Evolutionary conservation across 768 basidiomycete genomes (phyloP).

Genomic region (Mycena leptocephala): DNA sequence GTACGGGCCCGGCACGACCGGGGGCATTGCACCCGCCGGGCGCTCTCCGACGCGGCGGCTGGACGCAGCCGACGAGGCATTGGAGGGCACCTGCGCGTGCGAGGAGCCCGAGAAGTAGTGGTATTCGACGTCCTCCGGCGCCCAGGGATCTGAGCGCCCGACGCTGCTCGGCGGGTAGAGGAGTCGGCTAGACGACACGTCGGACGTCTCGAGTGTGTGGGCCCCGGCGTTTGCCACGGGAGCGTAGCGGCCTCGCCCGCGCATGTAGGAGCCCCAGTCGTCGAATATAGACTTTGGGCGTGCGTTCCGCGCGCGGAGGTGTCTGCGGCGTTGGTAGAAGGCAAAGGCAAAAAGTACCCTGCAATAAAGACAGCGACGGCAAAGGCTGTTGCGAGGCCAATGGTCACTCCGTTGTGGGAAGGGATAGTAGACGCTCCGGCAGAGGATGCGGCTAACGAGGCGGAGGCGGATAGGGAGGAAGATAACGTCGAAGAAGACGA

Average conservation of each 20-base stretch:
- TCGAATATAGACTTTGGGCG: neutral
- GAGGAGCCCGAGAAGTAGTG: neutral
- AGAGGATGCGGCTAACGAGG: constrained; percentile 12
- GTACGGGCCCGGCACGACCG: constrained; percentile 7
- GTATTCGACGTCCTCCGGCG: neutral
- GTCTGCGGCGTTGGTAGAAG: constrained; percentile 9
- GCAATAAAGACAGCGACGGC: constrained; percentile 4
- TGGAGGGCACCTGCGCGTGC: neutral
- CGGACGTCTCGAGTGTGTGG: neutral
- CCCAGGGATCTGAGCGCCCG: constrained; percentile 14
- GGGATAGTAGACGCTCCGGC: neutral
- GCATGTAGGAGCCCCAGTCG: constrained; percentile 20
- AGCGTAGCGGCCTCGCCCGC: constrained; percentile 18
- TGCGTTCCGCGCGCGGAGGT: neutral
- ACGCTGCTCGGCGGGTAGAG: neutral
- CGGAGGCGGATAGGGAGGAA: neutral
- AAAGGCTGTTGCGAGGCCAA: constrained; percentile 20
- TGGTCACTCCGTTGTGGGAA: neutral
- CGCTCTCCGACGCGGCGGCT: neutral
- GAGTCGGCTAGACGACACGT: neutral
- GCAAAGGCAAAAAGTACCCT: neutral
- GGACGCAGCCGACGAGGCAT: neutral
- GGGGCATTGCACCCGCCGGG: constrained; percentile 5
- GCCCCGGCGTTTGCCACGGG: neutral
- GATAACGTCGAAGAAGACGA: neutral